These are phyloP conservation scores for Mycena belliarum DNA, from an alignment of 768 basidiomycete species.

Conservation along the genomic window DNA sequence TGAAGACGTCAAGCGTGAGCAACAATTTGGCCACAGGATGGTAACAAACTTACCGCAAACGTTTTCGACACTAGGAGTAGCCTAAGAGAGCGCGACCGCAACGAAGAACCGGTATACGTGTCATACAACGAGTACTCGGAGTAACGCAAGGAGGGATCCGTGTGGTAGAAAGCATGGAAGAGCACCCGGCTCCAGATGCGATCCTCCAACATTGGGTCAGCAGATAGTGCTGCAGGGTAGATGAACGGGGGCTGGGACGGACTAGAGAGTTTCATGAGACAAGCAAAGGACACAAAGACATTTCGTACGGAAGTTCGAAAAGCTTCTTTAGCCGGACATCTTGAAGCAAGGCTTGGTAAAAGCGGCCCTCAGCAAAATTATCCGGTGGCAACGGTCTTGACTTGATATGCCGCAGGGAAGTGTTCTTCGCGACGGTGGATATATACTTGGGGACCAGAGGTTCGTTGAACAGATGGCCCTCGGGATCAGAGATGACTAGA, in stretches of 20 bases:
- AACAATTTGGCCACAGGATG: background rate
- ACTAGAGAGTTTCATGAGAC: background rate
- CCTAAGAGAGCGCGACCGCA: no score
- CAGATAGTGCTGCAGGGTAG: background rate
- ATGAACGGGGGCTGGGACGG: background rate
- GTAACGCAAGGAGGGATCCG: background rate
- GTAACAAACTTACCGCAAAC: background rate
- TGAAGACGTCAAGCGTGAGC: background rate
- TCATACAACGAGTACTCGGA: background rate
- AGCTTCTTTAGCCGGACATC: background rate
- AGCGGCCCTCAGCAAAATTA: background rate
- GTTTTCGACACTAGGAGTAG: background rate
- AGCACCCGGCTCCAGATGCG: constrained; percentile 2
- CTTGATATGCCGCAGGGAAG: background rate
- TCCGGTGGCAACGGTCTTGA: background rate
- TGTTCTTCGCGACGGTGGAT: background rate
- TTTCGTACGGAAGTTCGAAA: background rate
- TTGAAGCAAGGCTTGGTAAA: background rate
- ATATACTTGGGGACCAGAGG: background rate
- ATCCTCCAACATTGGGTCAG: background rate
- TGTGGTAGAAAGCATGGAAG: background rate
- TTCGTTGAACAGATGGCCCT: background rate
- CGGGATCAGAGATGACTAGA: background rate
- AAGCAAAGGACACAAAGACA: background rate
- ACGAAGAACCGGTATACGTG: background rate